Evolutionary conservation across 352 stramenopile genomes (phyloP).

Genomic region (Phytopythium mirpurense): DNA sequence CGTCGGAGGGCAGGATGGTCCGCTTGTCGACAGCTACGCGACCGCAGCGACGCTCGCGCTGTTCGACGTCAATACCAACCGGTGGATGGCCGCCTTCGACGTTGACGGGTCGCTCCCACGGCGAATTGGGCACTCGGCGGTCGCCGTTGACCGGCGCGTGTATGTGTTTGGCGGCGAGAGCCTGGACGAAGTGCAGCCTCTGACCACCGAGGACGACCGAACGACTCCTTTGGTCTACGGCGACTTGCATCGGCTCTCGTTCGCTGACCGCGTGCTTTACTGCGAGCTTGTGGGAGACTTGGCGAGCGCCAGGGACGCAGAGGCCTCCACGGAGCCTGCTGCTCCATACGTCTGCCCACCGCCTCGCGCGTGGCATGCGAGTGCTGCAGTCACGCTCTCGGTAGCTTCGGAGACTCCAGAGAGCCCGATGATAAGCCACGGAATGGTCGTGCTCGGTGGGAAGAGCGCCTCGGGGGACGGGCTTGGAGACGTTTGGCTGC

Average conservation of each 20-base stretch:
- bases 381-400: constrained; percentile 15
- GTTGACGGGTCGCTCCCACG: constrained; percentile 42
- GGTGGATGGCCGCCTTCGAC: constrained; percentile 57
- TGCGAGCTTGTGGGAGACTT: constrained; percentile 20
- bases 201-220: neutral
- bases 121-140: constrained; percentile 45
- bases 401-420: constrained; percentile 12
- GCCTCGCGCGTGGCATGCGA: constrained; percentile 44
- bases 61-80: constrained; percentile 43
- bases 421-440: constrained; percentile 10
- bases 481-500: constrained; percentile 42
- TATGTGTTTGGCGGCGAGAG: constrained; percentile 60
- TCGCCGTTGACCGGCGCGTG: constrained; percentile 29
- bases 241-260: constrained; percentile 41
- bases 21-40: constrained; percentile 16
- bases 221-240: constrained; percentile 13
- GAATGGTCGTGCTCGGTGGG: constrained; percentile 45
- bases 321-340: neutral
- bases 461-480: constrained; percentile 25
- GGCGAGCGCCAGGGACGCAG: neutral
- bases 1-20: constrained; percentile 42
- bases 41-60: constrained; percentile 39
- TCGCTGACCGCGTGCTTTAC: constrained; percentile 29
- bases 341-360: neutral
- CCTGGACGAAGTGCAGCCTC: neutral